Evolutionary conservation across 345 rosid species (phyloP).

Genomic region (Anastatica hierochuntica): DNA sequence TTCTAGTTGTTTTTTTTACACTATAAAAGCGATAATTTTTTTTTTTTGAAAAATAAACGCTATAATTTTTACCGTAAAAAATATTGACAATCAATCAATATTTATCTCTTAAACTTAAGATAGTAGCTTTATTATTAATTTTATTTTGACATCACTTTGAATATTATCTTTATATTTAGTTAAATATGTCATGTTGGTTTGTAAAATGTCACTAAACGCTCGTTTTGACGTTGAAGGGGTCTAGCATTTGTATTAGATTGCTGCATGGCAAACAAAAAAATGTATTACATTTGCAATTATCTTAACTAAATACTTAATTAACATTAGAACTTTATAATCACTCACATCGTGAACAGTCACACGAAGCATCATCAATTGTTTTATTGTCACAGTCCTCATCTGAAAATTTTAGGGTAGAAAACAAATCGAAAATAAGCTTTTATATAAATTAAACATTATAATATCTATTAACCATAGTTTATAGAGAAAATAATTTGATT

Average conservation of each 20-base stretch:
- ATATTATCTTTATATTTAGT: not conserved
- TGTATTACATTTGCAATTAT: not conserved
- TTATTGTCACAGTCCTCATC: slow-evolving; percentile 12
- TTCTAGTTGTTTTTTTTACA: too few relatives aligned
- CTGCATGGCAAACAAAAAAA: not conserved
- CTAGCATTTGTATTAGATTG: slow-evolving; percentile 22
- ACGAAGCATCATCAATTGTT: slow-evolving; percentile 18
- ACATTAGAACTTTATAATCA: not conserved
- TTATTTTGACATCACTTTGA: too few relatives aligned
- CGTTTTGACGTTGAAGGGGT: slow-evolving; percentile 9
- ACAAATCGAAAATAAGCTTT: not conserved
- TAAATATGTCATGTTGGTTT: slow-evolving; percentile 18
- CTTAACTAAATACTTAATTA: not conserved
- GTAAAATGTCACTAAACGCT: slow-evolving; percentile 13
- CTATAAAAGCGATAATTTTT: too few relatives aligned
- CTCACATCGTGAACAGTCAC: slow-evolving; percentile 23
- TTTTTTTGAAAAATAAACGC: too few relatives aligned
- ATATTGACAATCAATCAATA: not conserved
- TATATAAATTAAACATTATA: too few relatives aligned
- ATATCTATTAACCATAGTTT: not conserved
- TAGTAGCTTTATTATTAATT: too few relatives aligned
- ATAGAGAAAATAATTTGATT: not conserved
- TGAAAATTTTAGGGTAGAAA: not conserved
- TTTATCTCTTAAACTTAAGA: not conserved
- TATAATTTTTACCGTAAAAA: too few relatives aligned